phyloP scores from a whole-genome alignment of 2,329 filamentous ascomycete species.

The Helminthosporium solani region DNA sequence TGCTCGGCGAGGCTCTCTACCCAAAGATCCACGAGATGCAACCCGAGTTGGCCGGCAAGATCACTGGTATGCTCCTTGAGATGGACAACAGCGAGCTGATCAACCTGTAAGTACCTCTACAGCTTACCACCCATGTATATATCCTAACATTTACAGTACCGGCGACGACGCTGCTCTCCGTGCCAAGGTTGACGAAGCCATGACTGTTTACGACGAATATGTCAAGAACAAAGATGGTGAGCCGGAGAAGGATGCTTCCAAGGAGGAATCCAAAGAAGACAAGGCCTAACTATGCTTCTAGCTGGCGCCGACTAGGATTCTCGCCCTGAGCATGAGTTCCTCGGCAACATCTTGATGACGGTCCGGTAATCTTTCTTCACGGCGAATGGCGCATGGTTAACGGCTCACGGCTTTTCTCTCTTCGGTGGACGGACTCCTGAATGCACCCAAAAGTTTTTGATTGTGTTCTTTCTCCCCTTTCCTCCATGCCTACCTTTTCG shows the following conservation, averaged over 20 bases:
- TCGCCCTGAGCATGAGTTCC: conserved; percentile 25
- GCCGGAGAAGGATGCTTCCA: conserved; percentile 38
- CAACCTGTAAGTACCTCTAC: conserved; percentile 73
- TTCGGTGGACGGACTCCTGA: conserved; percentile 37
- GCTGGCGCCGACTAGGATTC: conserved; percentile 34
- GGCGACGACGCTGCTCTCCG: conserved; percentile 86
- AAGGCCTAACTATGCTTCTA: conserved; percentile 41
- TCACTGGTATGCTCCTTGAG: conserved; percentile 98
- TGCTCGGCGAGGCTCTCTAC: conserved; percentile 96
- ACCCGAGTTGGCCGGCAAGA: conserved; percentile 95
- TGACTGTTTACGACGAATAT: conserved; percentile 97
- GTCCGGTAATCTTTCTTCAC: conserved; percentile 27
- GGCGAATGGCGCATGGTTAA: conserved; percentile 42
- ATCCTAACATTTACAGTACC: conserved; percentile 60
- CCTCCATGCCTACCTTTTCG: conserved; percentile 2
- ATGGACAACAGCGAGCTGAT: conserved; percentile 97
- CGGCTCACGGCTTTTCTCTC: conserved; percentile 22
- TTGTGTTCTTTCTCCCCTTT: conserved; percentile 22
- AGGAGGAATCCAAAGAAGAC: conserved; percentile 52
- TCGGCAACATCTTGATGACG: conserved; percentile 24
- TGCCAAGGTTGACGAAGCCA: conserved; percentile 95
- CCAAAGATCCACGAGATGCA: conserved; percentile 96
- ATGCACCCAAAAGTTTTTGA: conserved; percentile 39
- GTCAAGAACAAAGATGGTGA: conserved; percentile 74
- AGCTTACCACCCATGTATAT: not conserved